Conservation (phyloP, 2,329 filamentous ascomycete genomes). For the Ambrosiella cleistominuta region DNA sequence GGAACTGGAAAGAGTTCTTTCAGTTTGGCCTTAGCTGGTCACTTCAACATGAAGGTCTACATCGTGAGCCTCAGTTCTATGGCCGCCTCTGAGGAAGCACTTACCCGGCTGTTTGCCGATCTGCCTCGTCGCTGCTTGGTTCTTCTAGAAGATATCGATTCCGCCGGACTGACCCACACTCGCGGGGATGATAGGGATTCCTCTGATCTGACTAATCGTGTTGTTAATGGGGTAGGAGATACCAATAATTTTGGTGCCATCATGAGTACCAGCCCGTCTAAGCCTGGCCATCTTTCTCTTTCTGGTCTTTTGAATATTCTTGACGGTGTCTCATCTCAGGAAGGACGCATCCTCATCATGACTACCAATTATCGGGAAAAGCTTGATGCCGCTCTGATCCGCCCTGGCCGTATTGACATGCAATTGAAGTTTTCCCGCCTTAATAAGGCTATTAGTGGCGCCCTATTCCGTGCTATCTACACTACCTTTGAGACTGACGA, state of each 20-base stretch:
- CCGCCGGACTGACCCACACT: constrained; percentile 48
- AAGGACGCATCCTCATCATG: constrained; percentile 47
- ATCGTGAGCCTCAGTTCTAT: constrained; percentile 50
- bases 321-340: constrained; percentile 51
- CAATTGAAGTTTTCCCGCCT: constrained; percentile 38
- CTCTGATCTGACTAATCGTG: background rate
- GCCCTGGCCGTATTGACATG: constrained; percentile 45
- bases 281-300: constrained; percentile 38
- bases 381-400: constrained; percentile 43
- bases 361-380: constrained; percentile 47
- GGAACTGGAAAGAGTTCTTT: constrained; percentile 65
- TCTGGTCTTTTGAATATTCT: constrained; percentile 68
- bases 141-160: constrained; percentile 61
- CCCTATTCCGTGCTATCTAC: constrained; percentile 43
- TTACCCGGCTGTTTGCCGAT: constrained; percentile 45
- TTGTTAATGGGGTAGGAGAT: background rate
- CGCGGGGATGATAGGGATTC: constrained; percentile 21
- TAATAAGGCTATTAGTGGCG: constrained; percentile 31
- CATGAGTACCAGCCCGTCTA: background rate
- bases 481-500: constrained; percentile 32
- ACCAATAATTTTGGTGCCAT: background rate
- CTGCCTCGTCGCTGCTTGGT: constrained; percentile 55
- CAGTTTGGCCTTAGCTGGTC: constrained; percentile 51
- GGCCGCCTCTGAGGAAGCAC: constrained; percentile 45
- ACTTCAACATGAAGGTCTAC: constrained; percentile 54